Conservation (phyloP, 345 rosid species). For the Acer saccharum region DNA sequence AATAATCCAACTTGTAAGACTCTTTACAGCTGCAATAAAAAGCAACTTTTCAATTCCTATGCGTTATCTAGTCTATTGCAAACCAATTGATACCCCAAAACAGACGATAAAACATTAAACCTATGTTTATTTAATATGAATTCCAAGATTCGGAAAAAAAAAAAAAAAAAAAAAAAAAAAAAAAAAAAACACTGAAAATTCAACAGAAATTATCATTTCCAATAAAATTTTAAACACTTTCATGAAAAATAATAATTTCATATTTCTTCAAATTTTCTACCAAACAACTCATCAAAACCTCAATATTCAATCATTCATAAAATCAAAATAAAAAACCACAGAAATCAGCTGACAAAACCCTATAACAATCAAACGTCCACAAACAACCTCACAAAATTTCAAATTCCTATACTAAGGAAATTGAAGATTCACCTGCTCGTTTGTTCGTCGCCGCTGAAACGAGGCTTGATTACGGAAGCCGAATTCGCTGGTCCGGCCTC, state of each 20-base stretch:
- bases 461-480: constrained; percentile 45
- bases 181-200: too few relatives aligned
- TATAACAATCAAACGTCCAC: background rate
- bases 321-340: background rate
- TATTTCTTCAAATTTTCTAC: background rate
- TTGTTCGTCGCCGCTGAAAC: constrained; percentile 49
- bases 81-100: background rate
- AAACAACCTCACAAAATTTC: background rate
- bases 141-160: too few relatives aligned
- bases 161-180: too few relatives aligned
- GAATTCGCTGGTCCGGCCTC: constrained; percentile 25
- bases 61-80: background rate
- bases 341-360: background rate
- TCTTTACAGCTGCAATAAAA: constrained; percentile 51
- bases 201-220: background rate
- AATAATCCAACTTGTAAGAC: constrained; percentile 49
- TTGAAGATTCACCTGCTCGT: constrained; percentile 36
- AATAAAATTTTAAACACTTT: background rate
- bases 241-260: background rate
- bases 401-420: too few relatives aligned
- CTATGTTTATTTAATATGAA: too few relatives aligned
- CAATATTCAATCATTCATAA: background rate
- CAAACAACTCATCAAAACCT: background rate
- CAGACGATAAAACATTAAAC: background rate
- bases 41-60: background rate